Evolutionary conservation across 352 stramenopile species (phyloP).

Genomic region (Globisporangium carolinianum): DNA sequence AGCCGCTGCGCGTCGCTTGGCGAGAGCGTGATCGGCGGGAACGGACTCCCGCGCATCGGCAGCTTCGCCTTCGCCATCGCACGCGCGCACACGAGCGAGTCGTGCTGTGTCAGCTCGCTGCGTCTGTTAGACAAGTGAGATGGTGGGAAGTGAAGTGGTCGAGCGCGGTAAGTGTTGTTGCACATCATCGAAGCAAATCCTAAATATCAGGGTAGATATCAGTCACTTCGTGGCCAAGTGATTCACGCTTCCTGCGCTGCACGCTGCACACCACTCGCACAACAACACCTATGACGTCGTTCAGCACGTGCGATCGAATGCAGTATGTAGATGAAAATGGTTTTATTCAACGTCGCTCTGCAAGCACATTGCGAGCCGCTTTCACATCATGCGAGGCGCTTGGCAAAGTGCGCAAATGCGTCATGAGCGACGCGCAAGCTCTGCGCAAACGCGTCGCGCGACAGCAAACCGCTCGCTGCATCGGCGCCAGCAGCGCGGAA

Average conservation of each 20-base stretch:
- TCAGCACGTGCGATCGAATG: no score
- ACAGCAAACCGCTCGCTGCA: constrained; percentile 24
- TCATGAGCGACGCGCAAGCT: constrained; percentile 43
- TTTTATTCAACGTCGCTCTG: no score
- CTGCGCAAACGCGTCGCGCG: constrained; percentile 31
- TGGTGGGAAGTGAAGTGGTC: not conserved
- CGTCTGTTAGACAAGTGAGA: not conserved
- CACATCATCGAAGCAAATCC: no score
- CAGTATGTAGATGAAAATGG: no score
- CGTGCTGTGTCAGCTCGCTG: not conserved
- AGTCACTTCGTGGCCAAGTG: no score
- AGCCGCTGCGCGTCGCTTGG: constrained; percentile 31
- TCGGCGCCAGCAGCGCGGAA: constrained; percentile 44
- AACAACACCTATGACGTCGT: no score
- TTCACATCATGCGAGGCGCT: constrained; percentile 16
- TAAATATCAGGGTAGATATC: no score
- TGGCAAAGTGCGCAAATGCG: constrained; percentile 46
- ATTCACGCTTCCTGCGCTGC: no score
- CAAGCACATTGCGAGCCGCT: no score
- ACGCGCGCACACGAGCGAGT: not conserved
- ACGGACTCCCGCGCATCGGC: constrained; percentile 24
- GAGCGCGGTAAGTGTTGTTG: not conserved
- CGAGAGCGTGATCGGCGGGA: constrained; percentile 36
- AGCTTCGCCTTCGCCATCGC: constrained; percentile 18
- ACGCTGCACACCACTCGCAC: no score